Conservation (phyloP, 73 alveolate species). For the Tetrahymena borealis region DNA sequence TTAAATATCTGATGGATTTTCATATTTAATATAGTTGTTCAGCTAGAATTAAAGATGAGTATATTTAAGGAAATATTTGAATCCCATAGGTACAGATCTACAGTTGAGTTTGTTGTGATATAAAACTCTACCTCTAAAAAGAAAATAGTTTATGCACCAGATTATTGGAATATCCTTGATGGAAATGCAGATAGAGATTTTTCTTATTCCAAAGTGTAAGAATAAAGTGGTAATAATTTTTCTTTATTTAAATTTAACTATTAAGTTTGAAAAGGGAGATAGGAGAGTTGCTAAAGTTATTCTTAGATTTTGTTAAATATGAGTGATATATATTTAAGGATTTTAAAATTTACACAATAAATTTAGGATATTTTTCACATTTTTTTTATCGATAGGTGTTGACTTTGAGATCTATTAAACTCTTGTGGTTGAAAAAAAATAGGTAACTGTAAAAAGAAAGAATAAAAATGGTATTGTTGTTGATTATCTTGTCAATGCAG, state of each 20-base stretch:
- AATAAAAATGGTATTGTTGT: neutral
- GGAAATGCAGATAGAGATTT: neutral
- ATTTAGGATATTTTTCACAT: neutral
- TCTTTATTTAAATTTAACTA: too few species aligned
- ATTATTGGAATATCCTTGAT: neutral
- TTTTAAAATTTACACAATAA: too few species aligned
- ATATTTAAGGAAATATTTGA: neutral
- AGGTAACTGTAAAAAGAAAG: neutral
- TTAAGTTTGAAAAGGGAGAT: too few species aligned
- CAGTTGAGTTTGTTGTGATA: neutral
- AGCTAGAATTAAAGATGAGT: neutral
- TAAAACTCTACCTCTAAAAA: neutral
- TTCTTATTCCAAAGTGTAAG: neutral
- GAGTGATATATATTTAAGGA: neutral
- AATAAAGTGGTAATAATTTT: neutral
- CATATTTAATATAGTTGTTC: neutral
- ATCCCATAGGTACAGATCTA: neutral
- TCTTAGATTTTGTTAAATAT: too few species aligned
- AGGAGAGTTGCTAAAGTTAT: too few species aligned
- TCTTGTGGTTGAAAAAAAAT: neutral
- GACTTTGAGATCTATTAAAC: neutral
- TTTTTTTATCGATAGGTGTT: neutral
- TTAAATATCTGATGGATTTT: neutral
- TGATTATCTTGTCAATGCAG: neutral
- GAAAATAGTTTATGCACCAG: neutral